Base-by-base conservation (phyloP, 2,329 filamentous ascomycete species). In the Pseudogymnoascus sp. region DNA sequence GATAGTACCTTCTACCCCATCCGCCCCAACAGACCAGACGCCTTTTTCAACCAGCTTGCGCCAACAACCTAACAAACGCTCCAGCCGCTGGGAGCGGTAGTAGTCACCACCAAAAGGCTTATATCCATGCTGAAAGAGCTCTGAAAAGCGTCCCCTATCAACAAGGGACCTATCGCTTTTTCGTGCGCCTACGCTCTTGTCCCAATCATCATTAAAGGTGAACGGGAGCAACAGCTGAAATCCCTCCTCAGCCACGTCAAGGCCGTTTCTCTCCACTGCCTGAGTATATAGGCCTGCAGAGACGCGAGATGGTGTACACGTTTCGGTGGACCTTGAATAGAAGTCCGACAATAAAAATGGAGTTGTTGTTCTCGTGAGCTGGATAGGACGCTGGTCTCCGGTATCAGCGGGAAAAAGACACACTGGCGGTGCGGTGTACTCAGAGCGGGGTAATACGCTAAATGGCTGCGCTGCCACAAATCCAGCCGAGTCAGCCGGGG, bases 81-180 rank as follows among this genome's bases (percentile, higher is more conserved):
- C 68, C 23, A 73, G 71, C 43, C 43, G 43, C 43, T 49, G 43
- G 12, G 43, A 37, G 3, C 72, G 67, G 18, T 68, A 68, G 21
- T 65, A 70, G 25, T 72, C 64, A n/a, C 72, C 71, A 7, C 73
- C 72, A 42, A 74, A 74, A 43, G 70, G 70, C 64, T 74, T 73
- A 43, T 64, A 72, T 59, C 72, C 72, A 69, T 75, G 72, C 60
- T 75, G 69, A 60, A 74, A 75, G 43, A 75, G 67, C 6, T 70
- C 69, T 31, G 68, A 63, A 43, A 68, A 67, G 1, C 28, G 62
- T 1, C 62, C 66, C 25, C n/a, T 46, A 16, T 59, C 60, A 43
- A 72, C 43, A 62, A 68, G 60, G 12, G 12, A 14, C 36, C 36
- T 11, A 37, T 37, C 36, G 36, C 36, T 37, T 37, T n/a, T 37